These are phyloP conservation scores for Schrenkiella parvula DNA, from an alignment of 345 rosid species.

Conservation along the genomic window DNA sequence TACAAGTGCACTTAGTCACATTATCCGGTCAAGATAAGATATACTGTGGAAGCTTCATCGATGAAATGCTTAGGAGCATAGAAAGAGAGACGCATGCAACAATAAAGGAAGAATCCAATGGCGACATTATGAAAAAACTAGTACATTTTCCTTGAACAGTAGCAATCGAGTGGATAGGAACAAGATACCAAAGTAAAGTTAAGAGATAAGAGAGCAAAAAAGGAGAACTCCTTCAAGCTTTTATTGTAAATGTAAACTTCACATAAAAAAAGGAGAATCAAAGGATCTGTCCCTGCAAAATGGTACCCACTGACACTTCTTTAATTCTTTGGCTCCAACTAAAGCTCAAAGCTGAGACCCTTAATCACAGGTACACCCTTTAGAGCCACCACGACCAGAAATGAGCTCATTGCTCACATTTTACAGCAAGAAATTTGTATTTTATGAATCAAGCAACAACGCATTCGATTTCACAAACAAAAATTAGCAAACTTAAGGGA, in stretches of 20 bases:
- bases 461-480: background rate
- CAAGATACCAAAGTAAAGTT: constrained; percentile 35
- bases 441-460: background rate
- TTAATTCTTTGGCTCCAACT: constrained; percentile 27
- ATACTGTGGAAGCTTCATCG: background rate
- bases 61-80: background rate
- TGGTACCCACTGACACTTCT: constrained; percentile 36
- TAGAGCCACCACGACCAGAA: constrained; percentile 7
- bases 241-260: constrained; percentile 14
- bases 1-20: background rate
- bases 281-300: constrained; percentile 26
- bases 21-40: background rate
- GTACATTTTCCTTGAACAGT: constrained; percentile 12
- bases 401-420: background rate
- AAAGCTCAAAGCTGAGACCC: constrained; percentile 13
- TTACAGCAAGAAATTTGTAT: background rate
- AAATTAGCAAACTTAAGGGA: background rate
- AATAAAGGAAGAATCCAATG: constrained; percentile 17
- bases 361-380: background rate
- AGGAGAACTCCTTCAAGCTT: constrained; percentile 13
- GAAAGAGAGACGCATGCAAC: background rate
- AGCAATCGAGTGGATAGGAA: constrained; percentile 30
- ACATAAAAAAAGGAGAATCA: constrained; percentile 16
- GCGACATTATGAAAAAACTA: constrained; percentile 14
- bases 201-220: constrained; percentile 20